Conservation (phyloP, 768 basidiomycete species). For the Mycena metata region DNA sequence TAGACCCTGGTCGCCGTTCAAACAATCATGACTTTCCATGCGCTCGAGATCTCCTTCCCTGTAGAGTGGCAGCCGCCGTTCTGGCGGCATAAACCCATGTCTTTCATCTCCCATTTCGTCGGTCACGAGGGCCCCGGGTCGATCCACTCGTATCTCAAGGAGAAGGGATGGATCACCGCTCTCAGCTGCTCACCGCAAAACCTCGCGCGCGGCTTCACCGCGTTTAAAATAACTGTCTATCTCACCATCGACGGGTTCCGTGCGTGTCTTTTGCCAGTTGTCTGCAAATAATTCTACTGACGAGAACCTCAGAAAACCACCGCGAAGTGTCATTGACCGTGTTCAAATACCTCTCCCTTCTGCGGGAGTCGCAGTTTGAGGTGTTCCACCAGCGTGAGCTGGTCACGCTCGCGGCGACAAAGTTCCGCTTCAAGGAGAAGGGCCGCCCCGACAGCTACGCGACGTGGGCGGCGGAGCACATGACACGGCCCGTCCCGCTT, state of each 20-base stretch:
- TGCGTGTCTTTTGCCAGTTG: slow-evolving; percentile 55
- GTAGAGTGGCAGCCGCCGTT: slow-evolving; percentile 78
- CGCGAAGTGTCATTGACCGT: slow-evolving; percentile 74
- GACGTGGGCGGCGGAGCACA: slow-evolving; percentile 76
- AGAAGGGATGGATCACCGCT: slow-evolving; percentile 86
- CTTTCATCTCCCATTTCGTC: slow-evolving; percentile 84
- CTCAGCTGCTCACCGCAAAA: slow-evolving; percentile 78
- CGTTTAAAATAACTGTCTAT: slow-evolving; percentile 87
- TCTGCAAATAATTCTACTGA: slow-evolving; percentile 13
- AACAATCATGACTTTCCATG: slow-evolving; percentile 90
- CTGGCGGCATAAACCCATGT: slow-evolving; percentile 84
- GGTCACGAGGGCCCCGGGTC: slow-evolving; percentile 97
- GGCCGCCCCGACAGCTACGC: slow-evolving; percentile 85
- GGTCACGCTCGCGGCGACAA: slow-evolving; percentile 75
- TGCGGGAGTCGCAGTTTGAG: slow-evolving; percentile 72
- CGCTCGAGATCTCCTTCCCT: slow-evolving; percentile 85
- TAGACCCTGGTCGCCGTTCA: slow-evolving; percentile 88
- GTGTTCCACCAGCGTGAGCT: slow-evolving; percentile 84
- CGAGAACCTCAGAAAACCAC: slow-evolving; percentile 72
- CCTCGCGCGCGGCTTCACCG: slow-evolving; percentile 86
- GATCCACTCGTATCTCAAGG: slow-evolving; percentile 89
- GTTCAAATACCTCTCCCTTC: slow-evolving; percentile 84
- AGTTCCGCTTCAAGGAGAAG: slow-evolving; percentile 92
- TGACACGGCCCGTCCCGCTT: slow-evolving; percentile 86
- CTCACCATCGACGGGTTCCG: slow-evolving; percentile 90